Evolutionary conservation across 2,329 filamentous ascomycete genomes (phyloP).

Genomic region (Fusarium fracticaudum): DNA sequence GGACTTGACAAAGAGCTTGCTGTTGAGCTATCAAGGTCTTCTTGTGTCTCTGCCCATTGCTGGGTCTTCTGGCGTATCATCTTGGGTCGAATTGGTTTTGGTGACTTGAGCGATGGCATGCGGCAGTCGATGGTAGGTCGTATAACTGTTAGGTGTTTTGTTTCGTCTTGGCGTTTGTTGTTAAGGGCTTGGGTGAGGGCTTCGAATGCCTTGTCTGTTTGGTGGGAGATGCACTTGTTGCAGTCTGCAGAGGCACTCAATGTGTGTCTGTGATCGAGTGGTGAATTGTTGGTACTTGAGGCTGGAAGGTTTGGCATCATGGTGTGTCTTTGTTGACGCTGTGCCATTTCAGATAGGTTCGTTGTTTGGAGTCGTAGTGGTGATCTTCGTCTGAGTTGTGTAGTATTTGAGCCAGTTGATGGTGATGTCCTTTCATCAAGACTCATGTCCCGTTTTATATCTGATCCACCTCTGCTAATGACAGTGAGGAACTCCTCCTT

Average conservation of each 20-base stretch:
- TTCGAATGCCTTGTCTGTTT: conserved; percentile 15
- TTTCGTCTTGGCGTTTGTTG: neutral
- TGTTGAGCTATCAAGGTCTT: neutral
- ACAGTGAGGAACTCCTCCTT: conserved; percentile 1
- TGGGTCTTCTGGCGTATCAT: conserved; percentile 3
- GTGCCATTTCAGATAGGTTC: neutral
- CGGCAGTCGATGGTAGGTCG: neutral
- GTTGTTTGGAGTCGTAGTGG: conserved; percentile 6
- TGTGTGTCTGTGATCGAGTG: neutral
- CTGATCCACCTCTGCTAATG: neutral
- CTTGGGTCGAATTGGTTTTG: conserved; percentile 10
- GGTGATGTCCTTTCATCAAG: neutral
- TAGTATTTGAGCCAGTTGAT: neutral
- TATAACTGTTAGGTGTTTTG: neutral
- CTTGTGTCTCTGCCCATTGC: conserved; percentile 2
- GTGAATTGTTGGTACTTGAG: neutral
- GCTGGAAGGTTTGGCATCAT: neutral
- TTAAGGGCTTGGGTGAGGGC: neutral
- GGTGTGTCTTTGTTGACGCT: neutral
- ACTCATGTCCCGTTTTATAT: neutral
- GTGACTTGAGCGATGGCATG: neutral
- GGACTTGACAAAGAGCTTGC: conserved; percentile 10
- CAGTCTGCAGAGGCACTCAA: neutral
- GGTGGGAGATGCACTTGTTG: neutral
- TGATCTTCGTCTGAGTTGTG: neutral